These are phyloP conservation scores for Paramecium sonneborni DNA, from an alignment of 73 alveolate genomes.

Conservation along the genomic window DNA sequence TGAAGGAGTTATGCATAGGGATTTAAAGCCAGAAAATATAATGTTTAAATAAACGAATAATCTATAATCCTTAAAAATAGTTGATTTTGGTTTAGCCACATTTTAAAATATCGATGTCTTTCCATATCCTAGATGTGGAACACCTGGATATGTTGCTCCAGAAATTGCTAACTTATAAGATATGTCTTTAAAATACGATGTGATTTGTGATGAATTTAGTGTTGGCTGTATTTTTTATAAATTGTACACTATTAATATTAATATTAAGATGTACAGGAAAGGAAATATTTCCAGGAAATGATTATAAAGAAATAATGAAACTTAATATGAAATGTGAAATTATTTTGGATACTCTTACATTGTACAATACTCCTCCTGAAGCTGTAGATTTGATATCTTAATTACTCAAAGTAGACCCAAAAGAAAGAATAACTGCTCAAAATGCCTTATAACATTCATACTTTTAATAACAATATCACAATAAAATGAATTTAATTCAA, in stretches of 20 bases:
- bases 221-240: too few relatives aligned
- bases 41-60: too few relatives aligned
- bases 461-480: neutral
- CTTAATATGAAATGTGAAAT: neutral
- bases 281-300: neutral
- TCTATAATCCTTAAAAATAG: too few relatives aligned
- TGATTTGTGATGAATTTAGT: conserved; percentile 40
- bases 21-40: too few relatives aligned
- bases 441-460: conserved; percentile 51
- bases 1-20: too few relatives aligned
- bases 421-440: conserved; percentile 9
- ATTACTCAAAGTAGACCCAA: neutral
- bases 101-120: too few relatives aligned
- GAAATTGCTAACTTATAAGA: conserved; percentile 75
- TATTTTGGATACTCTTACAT: neutral
- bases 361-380: neutral
- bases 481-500: too few relatives aligned
- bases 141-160: conserved; percentile 98
- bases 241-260: neutral
- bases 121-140: conserved; percentile 92
- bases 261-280: neutral
- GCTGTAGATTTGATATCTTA: conserved; percentile 44
- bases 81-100: too few relatives aligned
- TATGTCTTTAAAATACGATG: neutral
- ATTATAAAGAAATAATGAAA: neutral